Base-by-base conservation (phyloP, 1,139 yeast species). In the Debaryomycetaceae sp. region DNA sequence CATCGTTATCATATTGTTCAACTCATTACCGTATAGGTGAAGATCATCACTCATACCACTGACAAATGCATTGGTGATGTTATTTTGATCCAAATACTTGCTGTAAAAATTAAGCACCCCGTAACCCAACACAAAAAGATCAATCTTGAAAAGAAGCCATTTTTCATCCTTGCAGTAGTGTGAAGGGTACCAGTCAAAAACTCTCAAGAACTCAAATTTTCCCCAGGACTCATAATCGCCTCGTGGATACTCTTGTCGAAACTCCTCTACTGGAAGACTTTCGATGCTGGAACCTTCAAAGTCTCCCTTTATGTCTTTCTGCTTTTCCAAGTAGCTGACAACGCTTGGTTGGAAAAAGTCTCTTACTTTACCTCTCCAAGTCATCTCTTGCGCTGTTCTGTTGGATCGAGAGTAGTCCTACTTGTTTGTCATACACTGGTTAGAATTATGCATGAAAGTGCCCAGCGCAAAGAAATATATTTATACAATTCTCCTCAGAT, bases 31-130 rank as follows among this genome's bases (percentile, higher is more conserved):
- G 7, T 40, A 35, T 45, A 54, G 44, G 9, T 44, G 43, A 37
- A 58, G 42, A n/a, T 49, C 55, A 24, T 54, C 56, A 40, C 50
- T 49, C 52, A 59, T 50, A 1, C 61, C 61, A 6, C 57, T 55
- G 17, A 59, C 60, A 41, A 57, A 59, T 6, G 62, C 62, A 39
- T 57, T 56, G 36, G 53, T 47, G n/a, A 57, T 42, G 39, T 56
- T 56, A 35, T 55, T 43, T 37, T 54, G 42, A 44, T 56, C 59
- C 29, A 56, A 14, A 17, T 11, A 9, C 24, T 37, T 37, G 31
- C 13, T 22, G 57, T 9, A 34, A 8, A 34, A 8, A 7, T 8
- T 17, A 8, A 13, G 8, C 13, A 8, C 8, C 8, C n/a, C 37
- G 9, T 8, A 8, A 3, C 8, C 8, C 8, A 34, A n/a, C 8